Conservation (phyloP, 1,139 yeast species). For the Candida tetrigidarum region DNA sequence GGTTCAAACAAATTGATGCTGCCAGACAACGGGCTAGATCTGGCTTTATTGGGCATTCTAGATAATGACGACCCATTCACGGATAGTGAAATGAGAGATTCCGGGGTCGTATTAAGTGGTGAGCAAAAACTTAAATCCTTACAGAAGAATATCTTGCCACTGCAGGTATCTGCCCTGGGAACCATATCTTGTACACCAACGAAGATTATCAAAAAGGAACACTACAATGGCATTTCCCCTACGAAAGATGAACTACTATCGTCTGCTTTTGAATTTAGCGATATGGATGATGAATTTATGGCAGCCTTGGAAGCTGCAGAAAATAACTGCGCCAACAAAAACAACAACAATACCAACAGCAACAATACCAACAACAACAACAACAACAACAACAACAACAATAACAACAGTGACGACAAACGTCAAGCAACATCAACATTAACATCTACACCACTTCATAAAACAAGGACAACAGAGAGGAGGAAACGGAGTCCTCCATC, state of each 20-base stretch:
- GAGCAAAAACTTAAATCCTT: neutral
- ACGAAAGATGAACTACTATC: slow-evolving; percentile 1
- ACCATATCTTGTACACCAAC: neutral
- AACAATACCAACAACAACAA: slow-evolving; percentile 1
- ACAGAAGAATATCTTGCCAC: neutral
- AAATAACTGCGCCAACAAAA: neutral
- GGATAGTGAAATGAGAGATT: slow-evolving; percentile 2
- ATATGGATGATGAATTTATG: slow-evolving; percentile 9
- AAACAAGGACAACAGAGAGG: neutral
- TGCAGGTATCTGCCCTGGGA: neutral
- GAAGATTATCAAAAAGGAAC: neutral
- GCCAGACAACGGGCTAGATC: slow-evolving; percentile 4
- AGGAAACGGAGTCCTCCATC: neutral
- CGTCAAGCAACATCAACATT: neutral
- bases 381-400: neutral
- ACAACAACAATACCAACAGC: too few relatives aligned
- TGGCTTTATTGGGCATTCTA: neutral
- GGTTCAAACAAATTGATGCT: neutral
- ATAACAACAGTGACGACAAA: too few relatives aligned
- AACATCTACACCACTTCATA: slow-evolving; percentile 3
- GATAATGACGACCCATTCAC: slow-evolving; percentile 6
- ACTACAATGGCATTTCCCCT: neutral
- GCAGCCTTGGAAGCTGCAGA: slow-evolving; percentile 8
- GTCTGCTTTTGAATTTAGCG: slow-evolving; percentile 9
- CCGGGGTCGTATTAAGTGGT: neutral